Percentiles rank a stretch among this genome's conserved stretches.
Conservation (phyloP, 176 grass and related monocot genomes). For the Stipa capillata region DNA sequence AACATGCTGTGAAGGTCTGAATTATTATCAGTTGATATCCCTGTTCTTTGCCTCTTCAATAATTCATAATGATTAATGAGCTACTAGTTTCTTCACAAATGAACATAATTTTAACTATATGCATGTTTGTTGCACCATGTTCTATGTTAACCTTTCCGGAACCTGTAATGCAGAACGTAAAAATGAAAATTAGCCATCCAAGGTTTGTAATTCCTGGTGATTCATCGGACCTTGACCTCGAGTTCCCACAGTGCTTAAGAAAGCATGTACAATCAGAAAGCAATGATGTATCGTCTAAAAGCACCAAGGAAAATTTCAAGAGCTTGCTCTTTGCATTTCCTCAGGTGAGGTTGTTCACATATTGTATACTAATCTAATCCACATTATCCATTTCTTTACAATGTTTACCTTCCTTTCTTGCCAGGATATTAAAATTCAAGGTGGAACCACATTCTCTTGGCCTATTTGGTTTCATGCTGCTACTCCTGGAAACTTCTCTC, state of each 20-base stretch:
- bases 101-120: neutral
- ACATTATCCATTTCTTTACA: neutral
- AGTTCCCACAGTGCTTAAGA: conserved; percentile 66
- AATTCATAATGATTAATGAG: neutral
- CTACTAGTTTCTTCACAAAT: neutral
- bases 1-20: conserved; percentile 74
- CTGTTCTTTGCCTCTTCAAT: neutral
- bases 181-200: conserved; percentile 88
- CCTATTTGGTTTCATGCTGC: conserved; percentile 99
- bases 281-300: neutral
- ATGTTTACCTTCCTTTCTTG: conserved; percentile 21
- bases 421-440: conserved; percentile 73
- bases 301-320: conserved; percentile 37
- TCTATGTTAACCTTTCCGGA: conserved; percentile 12
- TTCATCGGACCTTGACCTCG: conserved; percentile 31
- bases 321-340: conserved; percentile 73
- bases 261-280: conserved; percentile 41
- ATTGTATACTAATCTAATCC: conserved; percentile 8
- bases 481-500: conserved; percentile 54
- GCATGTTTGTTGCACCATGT: conserved; percentile 3
- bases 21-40: conserved; percentile 5
- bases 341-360: conserved; percentile 47
- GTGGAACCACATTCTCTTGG: conserved; percentile 56
- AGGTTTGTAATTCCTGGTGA: conserved; percentile 71
- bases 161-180: conserved; percentile 64